Evolutionary conservation across 1,139 yeast genomes (phyloP), one percentile per base, ranked within the genome.

Genomic region (Hansenula sp.): DNA sequence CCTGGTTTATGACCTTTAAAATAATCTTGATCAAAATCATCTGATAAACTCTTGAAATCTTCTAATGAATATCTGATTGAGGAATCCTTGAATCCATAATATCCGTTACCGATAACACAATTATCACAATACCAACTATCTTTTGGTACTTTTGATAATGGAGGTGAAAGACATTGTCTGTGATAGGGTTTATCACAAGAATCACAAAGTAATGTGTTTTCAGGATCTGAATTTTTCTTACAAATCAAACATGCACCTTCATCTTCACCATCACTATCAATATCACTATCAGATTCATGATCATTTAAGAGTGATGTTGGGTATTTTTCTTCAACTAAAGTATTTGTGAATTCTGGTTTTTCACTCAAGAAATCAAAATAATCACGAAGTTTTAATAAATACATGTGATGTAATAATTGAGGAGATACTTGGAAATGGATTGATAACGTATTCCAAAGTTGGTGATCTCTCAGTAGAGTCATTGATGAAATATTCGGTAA

Each of bases 21-120:
- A 31, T 65, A 62, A 3, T 55, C 45, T 7, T 64, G 64, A 39
- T 59, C 68, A 57, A 84, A 84, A 18, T 71, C 68, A 26, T 66
- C 62, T 46, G 90, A 84, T 48, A 76, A 66, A 12, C 71, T 61
- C 44, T 73, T 72, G 59, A 89, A 90, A 44, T 83, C 81, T 0
- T 60, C 52, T 19, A 80, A 63, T 0, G 82, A 69, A 55, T 84
- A 87, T 43, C 72, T 70, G 33, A 75, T 69, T 6, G 73, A 68
- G 18, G 83, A 79, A 48, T 86, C 95, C 51, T 84, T 90, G 60
- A 90, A 90, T 0, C 95, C 96, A 57, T 88, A 90, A 51, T 82
- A 92, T 1, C 95, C 94, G 2, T 90, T 84, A 1, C 96, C 96
- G 7, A 85, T 71, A 14, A 90, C 66, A 59, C 97, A 90, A 45